Percentiles rank a stretch among this genome's conserved stretches.
phyloP scores from a whole-genome alignment of 495 filamentous ascomycete genomes.

The Aspergillus ostianus region DNA sequence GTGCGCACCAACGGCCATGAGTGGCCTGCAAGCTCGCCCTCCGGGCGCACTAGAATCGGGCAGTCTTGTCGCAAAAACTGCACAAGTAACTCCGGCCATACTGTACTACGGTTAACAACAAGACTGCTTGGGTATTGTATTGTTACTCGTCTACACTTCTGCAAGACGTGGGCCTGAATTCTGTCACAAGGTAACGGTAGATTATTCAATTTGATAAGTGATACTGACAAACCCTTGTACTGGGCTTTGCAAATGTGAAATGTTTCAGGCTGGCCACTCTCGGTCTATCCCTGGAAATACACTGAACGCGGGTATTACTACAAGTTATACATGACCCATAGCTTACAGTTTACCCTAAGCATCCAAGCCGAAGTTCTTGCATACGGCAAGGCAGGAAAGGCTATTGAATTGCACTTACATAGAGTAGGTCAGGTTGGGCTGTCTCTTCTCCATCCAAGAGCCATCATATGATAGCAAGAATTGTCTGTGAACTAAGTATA shows the following conservation, averaged over 20 bases:
- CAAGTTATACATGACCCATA: not conserved
- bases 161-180: not conserved
- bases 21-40: not conserved
- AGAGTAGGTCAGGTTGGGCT: not conserved
- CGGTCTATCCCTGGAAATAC: not conserved
- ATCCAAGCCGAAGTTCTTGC: not conserved
- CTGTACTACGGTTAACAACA: conserved; percentile 4
- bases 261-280: not conserved
- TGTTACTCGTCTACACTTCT: not conserved
- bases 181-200: not conserved
- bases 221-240: not conserved
- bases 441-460: not conserved
- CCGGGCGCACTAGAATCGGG: not conserved
- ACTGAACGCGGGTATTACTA: not conserved
- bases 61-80: not conserved
- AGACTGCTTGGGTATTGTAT: not conserved
- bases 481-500: too few species aligned
- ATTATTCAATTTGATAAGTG: not conserved
- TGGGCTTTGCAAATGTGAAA: not conserved
- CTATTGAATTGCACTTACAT: not conserved
- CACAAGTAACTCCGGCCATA: not conserved
- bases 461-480: not conserved
- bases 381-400: not conserved
- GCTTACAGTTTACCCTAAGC: not conserved
- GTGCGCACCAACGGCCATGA: not conserved